A percentile compares a stretch with the other conserved stretches of the same genome.
phyloP scores from a whole-genome alignment of 2,329 filamentous ascomycete genomes.

The Cucurbitaria berberidis region DNA sequence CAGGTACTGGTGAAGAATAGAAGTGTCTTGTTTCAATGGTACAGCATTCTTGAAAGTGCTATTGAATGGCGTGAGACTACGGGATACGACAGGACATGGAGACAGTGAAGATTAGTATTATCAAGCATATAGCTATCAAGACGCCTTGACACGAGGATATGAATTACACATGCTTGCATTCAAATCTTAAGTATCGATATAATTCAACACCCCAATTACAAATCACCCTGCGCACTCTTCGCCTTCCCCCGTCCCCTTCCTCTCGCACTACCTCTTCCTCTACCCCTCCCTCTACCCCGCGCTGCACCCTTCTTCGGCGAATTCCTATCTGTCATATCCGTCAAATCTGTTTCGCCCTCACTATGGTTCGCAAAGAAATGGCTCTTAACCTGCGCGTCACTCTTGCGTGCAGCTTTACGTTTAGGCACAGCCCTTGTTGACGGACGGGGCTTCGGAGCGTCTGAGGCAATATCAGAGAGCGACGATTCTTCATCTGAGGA shows the following conservation, averaged over 20 bases:
- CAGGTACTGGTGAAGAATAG: too few species aligned
- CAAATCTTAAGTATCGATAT: too few species aligned
- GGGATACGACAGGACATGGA: too few species aligned
- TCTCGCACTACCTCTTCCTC: slow-evolving; percentile 2
- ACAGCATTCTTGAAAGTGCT: too few species aligned
- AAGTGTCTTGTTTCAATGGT: too few species aligned
- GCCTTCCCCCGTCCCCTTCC: background rate
- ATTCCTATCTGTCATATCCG: slow-evolving; percentile 29
- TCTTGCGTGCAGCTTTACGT: slow-evolving; percentile 36
- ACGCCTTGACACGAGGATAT: too few species aligned
- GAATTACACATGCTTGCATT: too few species aligned
- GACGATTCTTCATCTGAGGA: slow-evolving; percentile 16
- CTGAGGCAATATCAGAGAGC: slow-evolving; percentile 13
- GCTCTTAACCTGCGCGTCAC: slow-evolving; percentile 39
- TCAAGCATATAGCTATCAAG: too few species aligned
- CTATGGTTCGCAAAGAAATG: slow-evolving; percentile 42
- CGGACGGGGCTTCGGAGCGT: slow-evolving; percentile 9
- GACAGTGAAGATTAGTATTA: too few species aligned
- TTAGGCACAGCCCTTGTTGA: slow-evolving; percentile 26
- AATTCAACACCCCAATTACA: too few species aligned
- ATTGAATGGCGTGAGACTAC: too few species aligned
- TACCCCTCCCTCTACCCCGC: slow-evolving; percentile 15
- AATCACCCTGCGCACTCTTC: slow-evolving; percentile 1
- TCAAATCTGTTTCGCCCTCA: slow-evolving; percentile 43
- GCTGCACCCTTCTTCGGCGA: slow-evolving; percentile 21